Conservation (phyloP, 768 basidiomycete genomes). For the Tulasnella sp. region DNA sequence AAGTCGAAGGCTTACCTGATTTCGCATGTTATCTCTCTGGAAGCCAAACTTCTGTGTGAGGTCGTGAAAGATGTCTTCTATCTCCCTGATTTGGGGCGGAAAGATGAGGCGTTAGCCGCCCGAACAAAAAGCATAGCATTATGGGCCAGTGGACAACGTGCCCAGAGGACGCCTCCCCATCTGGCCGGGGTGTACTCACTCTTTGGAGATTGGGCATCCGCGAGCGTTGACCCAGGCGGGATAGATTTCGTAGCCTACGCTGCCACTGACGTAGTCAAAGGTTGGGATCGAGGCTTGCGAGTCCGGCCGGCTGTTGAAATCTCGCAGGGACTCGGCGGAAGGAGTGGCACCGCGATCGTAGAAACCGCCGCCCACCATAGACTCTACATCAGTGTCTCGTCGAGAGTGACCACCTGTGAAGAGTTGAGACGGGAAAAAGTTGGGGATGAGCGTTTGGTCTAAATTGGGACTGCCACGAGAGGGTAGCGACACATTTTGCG, state of each 20-base stretch:
- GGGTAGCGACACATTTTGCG: background rate
- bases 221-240: conserved; percentile 4
- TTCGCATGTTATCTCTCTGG: conserved; percentile 88
- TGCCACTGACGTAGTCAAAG: conserved; percentile 1
- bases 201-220: background rate
- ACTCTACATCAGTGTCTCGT: conserved; percentile 2
- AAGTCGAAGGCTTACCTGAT: conserved; percentile 50
- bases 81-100: conserved; percentile 39
- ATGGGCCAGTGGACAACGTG: background rate
- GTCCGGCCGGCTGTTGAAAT: background rate
- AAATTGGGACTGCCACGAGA: background rate
- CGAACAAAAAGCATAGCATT: background rate
- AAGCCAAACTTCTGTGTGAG: conserved; percentile 98
- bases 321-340: conserved; percentile 4
- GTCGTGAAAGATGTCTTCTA: conserved; percentile 96
- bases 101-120: background rate
- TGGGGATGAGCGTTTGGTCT: background rate
- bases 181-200: background rate
- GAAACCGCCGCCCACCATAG: background rate
- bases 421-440: background rate
- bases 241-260: background rate
- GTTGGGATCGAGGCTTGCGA: conserved; percentile 8
- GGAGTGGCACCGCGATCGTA: background rate
- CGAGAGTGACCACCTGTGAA: background rate
- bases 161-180: background rate